Base-by-base conservation (phyloP, 2,329 filamentous ascomycete genomes). In the Plenodomus lindquistii region DNA sequence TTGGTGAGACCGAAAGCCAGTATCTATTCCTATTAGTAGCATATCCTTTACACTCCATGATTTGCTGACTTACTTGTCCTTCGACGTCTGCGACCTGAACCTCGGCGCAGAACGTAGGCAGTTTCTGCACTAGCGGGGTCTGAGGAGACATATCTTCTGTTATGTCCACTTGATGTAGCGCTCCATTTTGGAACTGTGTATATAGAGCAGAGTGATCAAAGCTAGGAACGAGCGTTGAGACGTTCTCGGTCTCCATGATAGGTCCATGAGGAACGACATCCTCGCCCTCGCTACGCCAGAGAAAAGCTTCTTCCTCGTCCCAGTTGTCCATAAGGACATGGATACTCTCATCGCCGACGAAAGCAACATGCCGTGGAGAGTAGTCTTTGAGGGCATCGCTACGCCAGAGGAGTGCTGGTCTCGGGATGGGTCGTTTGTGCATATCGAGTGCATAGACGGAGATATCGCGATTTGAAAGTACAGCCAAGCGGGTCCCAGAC, bases 401-500 rank as follows among this genome's bases (percentile, higher is more conserved):
- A 37, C 58, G 53, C 69, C 68, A 82, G 58, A 53, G 71, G 71
- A 17, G 81, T 77, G 16, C 68, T 63, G 47, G 77, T 59, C 8
- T 77, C 75, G 38, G 78, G 15, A 69, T 52, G 8, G 74, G 80
- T 16, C 80, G 79, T n/a, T 79, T 79, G 46, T 81, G 81, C 42
- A 85, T 76, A 21, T 86, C 81, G 79, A 90, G 90, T 11, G 82
- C 73, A 63, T 88, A 95, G 0, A 95, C 53, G 22, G 86, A 82
- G 19, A 96, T 75, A 1, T 82, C 83, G 15, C 75, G 67, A 21
- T 81, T 78, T 59, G 91, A 88, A 17, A 97, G 76, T 8, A 95
- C 81, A 3, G 85, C 90, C 65, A 97, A 80, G 7, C 55, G 55
- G 16, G 55, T 65, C 19, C 60, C 62, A 6, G 65, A 63, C 18